A percentile compares a stretch with the other conserved stretches of the same genome.
phyloP scores from a whole-genome alignment of 441 rosid species.

The Metrosideros polymorpha region DNA sequence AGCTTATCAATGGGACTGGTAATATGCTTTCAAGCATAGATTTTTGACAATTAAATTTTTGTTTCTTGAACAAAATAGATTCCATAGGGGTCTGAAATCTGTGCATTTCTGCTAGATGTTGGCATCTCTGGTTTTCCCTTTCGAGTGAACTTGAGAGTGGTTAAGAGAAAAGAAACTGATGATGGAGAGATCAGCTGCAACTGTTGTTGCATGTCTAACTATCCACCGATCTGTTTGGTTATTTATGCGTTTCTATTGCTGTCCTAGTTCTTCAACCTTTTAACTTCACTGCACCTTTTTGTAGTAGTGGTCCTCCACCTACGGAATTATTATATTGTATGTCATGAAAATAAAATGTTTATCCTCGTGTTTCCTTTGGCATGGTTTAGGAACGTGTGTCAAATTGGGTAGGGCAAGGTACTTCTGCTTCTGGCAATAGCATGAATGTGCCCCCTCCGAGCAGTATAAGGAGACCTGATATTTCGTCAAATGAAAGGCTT shows the following conservation, averaged over 20 bases:
- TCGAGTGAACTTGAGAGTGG: neutral
- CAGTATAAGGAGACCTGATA: conserved; percentile 22
- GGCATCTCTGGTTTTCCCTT: neutral
- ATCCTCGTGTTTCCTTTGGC: neutral
- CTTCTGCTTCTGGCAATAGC: conserved; percentile 21
- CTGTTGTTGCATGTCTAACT: neutral
- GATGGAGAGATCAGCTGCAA: neutral
- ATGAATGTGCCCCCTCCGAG: conserved; percentile 21
- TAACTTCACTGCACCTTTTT: neutral
- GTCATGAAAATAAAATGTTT: neutral
- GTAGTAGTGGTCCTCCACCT: neutral
- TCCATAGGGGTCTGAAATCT: neutral
- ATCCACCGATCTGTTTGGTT: neutral
- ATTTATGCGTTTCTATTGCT: neutral
- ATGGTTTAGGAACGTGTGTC: conserved; percentile 43
- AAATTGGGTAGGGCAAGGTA: conserved; percentile 26
- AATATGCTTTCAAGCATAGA: neutral
- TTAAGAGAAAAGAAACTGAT: neutral
- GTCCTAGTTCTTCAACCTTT: neutral
- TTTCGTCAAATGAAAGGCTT: conserved; percentile 53
- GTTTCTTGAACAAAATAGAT: neutral
- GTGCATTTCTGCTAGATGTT: neutral
- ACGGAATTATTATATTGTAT: neutral
- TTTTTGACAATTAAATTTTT: neutral
- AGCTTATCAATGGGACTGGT: neutral